phyloP scores from a whole-genome alignment of 306 rosid species.

The Astragalus glycyphyllos region DNA sequence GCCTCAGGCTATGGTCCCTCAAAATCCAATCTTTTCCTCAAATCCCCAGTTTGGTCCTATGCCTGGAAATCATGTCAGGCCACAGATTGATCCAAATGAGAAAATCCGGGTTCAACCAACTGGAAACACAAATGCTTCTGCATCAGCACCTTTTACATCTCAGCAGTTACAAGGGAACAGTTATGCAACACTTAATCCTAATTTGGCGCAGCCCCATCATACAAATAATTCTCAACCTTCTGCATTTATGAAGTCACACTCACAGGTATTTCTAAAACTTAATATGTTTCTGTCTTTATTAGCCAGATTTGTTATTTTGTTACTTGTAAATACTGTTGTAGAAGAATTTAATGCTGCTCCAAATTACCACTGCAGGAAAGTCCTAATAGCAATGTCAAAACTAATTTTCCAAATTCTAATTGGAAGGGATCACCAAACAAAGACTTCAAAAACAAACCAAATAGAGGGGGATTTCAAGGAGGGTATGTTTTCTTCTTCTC shows the following conservation, averaged over 20 bases:
- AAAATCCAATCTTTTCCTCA: slow-evolving; percentile 50
- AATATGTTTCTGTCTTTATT: slow-evolving; percentile 16
- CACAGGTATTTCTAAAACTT: slow-evolving; percentile 59
- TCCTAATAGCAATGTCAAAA: slow-evolving; percentile 43
- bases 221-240: slow-evolving; percentile 52
- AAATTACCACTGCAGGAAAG: slow-evolving; percentile 58
- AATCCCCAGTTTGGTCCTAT: slow-evolving; percentile 52
- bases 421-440: slow-evolving; percentile 59
- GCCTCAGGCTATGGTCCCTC: slow-evolving; percentile 54
- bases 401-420: slow-evolving; percentile 55
- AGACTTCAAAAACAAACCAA: slow-evolving; percentile 58
- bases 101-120: slow-evolving; percentile 47
- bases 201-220: slow-evolving; percentile 45
- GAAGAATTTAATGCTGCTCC: slow-evolving; percentile 27
- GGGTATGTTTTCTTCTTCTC: slow-evolving; percentile 51
- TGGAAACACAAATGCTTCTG: slow-evolving; percentile 49
- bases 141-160: slow-evolving; percentile 45
- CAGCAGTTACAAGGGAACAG: slow-evolving; percentile 61
- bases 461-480: slow-evolving; percentile 53
- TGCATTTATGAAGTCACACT: slow-evolving; percentile 49
- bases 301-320: slow-evolving; percentile 8
- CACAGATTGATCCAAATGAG: slow-evolving; percentile 53
- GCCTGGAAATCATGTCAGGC: slow-evolving; percentile 58
- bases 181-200: slow-evolving; percentile 37
- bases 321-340: slow-evolving; percentile 8